Evolutionary conservation across 1,139 yeast species (phyloP).

Genomic region (Ogataea hybrid): DNA sequence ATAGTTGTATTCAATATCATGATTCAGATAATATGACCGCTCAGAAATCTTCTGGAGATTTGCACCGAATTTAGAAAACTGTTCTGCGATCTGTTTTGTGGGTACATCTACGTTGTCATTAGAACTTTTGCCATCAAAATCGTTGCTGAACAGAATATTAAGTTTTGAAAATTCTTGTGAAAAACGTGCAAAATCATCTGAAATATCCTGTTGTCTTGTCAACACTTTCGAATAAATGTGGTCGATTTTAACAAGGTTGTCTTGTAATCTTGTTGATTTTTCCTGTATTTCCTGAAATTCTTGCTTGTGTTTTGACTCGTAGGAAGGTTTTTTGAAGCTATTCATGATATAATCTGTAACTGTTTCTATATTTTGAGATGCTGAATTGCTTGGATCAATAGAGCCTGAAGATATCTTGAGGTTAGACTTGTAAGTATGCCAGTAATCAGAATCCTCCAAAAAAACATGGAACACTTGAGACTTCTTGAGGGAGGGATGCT

Average conservation of each 20-base stretch:
- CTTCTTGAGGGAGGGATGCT: constrained; percentile 69
- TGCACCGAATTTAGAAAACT: constrained; percentile 51
- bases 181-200: constrained; percentile 70
- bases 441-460: constrained; percentile 68
- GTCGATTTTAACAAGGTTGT: constrained; percentile 76
- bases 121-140: constrained; percentile 29
- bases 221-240: constrained; percentile 72
- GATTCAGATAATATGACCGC: constrained; percentile 47
- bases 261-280: constrained; percentile 78
- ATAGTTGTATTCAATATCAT: constrained; percentile 76
- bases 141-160: constrained; percentile 45
- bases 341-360: constrained; percentile 87
- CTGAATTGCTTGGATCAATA: constrained; percentile 22
- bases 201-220: constrained; percentile 69
- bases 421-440: constrained; percentile 76
- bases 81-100: constrained; percentile 35
- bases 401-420: constrained; percentile 39
- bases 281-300: constrained; percentile 85
- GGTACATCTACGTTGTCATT: constrained; percentile 16
- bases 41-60: constrained; percentile 50
- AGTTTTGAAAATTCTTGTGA: constrained; percentile 68
- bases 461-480: constrained; percentile 75
- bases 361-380: constrained; percentile 50
- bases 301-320: constrained; percentile 67
- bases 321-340: constrained; percentile 69